Evolutionary conservation across 495 filamentous ascomycete genomes (phyloP), one percentile per base, ranked within the genome.

Genomic region (Hypoxylon lienhwacheense): DNA sequence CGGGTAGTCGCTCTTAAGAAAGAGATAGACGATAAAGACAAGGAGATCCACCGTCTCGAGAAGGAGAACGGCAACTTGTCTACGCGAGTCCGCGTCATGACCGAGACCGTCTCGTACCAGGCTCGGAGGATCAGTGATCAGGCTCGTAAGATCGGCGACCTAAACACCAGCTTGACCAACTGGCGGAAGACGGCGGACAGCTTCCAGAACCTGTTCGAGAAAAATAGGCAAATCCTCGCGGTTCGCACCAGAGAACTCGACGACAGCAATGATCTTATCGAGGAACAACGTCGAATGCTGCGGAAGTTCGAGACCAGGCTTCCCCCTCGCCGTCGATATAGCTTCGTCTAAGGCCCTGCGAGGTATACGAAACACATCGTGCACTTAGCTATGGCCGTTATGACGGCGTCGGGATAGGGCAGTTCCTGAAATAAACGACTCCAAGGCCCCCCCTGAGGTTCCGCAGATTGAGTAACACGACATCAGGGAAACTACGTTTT

Each of bases 11-110:
- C 35, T 5, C 34, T 66, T 2, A 43, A 36, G 5, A 46, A 49
- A n/a, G 63, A 70, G 40, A 14, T 61, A 7, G 60, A 59, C 1
- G 12, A 25, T n/a, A 59, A 63, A 20, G 53, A 48, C 7, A 32
- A 25, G 15, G 55, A 52, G 5, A 22, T 63, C 33, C 26, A 25
- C 12, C 44, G 29, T 16, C 42, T 60, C 12, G 41, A 55, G 37
- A 53, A 47, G 19, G 45, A 59, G 5, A 59, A 50, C 17, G 54
- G 32, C 0, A 28, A 32, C 3, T 28, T 52, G 7, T 24, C 42
- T 3, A 48, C 17, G 8, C 53, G 58, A 0, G 44, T 62, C 6
- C 21, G 39, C 12, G 58, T 59, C 17, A 22, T 67, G 14, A 35
- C 49, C 4, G 39, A 52, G 25, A 65, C 57, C 1, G 44, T 65